These are phyloP conservation scores for Silene vulgaris DNA, from an alignment of 179 eudicot genomes.

Conservation along the genomic window DNA sequence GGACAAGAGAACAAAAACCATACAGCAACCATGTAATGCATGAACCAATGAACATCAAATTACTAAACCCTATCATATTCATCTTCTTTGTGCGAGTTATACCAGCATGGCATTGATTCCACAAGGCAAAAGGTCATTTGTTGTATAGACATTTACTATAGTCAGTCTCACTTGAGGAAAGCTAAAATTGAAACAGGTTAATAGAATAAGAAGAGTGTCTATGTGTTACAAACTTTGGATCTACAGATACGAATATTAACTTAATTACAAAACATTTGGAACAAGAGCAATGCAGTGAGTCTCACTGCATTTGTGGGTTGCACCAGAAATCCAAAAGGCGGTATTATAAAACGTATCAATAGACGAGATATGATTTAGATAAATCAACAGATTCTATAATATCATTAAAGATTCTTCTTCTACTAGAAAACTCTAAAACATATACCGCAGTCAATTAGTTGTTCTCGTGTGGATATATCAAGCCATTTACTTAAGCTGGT, in stretches of 20 bases:
- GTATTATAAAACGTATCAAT: neutral
- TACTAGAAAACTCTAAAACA: neutral
- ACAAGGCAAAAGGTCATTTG: constrained; percentile 1
- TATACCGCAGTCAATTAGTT: neutral
- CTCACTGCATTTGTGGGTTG: neutral
- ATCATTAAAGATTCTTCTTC: no score
- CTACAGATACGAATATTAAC: neutral
- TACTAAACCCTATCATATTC: constrained; percentile 4
- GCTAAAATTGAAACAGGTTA: neutral
- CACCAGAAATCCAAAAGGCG: neutral
- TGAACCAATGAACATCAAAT: neutral
- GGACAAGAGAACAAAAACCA: neutral
- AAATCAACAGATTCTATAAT: neutral
- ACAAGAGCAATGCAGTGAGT: neutral
- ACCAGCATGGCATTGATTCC: neutral
- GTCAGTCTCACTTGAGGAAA: neutral
- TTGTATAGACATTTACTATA: neutral
- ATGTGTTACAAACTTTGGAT: neutral
- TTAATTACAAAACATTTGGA: neutral
- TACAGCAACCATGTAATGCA: neutral
- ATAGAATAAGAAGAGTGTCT: neutral
- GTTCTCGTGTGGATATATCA: neutral
- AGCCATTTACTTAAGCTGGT: neutral
- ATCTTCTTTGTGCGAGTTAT: neutral
- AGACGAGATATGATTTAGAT: neutral